Evolutionary conservation across 495 filamentous ascomycete species (phyloP).

Genomic region (Amphirosellinia nigrospora): DNA sequence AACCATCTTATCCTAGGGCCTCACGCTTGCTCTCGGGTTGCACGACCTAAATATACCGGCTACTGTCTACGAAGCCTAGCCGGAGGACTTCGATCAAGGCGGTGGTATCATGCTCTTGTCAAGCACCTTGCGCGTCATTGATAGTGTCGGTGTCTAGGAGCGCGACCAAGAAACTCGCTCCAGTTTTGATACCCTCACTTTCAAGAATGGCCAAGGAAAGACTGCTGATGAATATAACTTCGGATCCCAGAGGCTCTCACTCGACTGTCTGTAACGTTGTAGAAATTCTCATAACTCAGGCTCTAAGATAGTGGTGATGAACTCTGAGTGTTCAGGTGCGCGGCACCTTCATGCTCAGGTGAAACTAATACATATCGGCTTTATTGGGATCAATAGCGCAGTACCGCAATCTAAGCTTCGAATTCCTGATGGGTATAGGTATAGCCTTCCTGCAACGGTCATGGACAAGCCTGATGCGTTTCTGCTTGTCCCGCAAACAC

Average conservation of each 20-base stretch:
- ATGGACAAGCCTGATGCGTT: constrained; percentile 51
- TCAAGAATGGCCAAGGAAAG: constrained; percentile 45
- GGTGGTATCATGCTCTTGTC: constrained; percentile 60
- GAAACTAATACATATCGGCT: constrained; percentile 28
- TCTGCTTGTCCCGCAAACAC: constrained; percentile 53
- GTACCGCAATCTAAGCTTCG: constrained; percentile 37
- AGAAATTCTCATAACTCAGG: too few relatives aligned
- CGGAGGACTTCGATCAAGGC: constrained; percentile 28
- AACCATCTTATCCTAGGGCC: not conserved
- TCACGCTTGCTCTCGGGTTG: not conserved
- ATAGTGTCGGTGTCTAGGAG: constrained; percentile 52
- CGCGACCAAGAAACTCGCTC: constrained; percentile 37
- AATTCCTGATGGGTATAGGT: constrained; percentile 40
- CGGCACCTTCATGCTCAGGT: constrained; percentile 21
- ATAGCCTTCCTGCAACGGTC: constrained; percentile 50
- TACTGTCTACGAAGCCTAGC: not conserved
- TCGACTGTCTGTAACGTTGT: constrained; percentile 43
- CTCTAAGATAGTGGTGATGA: too few relatives aligned
- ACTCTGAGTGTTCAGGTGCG: constrained; percentile 37
- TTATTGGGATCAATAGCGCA: constrained; percentile 33
- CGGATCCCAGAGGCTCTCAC: constrained; percentile 50
- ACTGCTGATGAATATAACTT: constrained; percentile 53
- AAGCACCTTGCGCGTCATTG: constrained; percentile 57
- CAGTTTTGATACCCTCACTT: constrained; percentile 52
- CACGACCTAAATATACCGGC: not conserved